A percentile compares a stretch with the other conserved stretches of the same genome.
Evolutionary conservation across 2,329 filamentous ascomycete genomes (phyloP).

Genomic region (Apiospora pterosperma): DNA sequence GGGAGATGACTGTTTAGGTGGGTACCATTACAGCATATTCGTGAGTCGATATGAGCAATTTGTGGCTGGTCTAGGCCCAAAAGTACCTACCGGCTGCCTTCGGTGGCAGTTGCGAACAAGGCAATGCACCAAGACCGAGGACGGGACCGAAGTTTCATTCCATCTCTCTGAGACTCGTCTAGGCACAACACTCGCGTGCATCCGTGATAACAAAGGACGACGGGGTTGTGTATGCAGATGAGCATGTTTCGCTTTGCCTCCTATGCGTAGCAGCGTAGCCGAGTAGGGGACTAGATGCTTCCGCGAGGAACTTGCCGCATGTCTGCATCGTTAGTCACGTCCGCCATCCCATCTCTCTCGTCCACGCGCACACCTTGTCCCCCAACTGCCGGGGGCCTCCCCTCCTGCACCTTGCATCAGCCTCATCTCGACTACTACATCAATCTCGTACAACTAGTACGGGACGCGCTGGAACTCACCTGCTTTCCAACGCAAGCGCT

Average conservation of each 20-base stretch:
- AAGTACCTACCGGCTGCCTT: not conserved
- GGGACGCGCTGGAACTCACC: not conserved
- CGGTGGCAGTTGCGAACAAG: not conserved
- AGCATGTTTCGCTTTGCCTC: no score
- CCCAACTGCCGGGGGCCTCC: no score
- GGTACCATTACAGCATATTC: not conserved
- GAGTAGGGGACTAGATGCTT: no score
- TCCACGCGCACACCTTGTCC: no score
- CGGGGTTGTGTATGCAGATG: no score
- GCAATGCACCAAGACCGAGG: not conserved
- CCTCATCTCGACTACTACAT: no score
- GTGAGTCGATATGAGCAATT: slow-evolving; percentile 42
- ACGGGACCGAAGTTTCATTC: not conserved
- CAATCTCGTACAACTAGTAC: no score
- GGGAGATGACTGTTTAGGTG: not conserved
- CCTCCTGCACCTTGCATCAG: no score
- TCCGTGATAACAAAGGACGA: not conserved
- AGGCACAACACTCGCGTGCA: not conserved
- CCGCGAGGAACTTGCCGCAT: no score
- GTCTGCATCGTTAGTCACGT: no score
- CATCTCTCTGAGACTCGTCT: not conserved
- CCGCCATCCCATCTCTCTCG: no score
- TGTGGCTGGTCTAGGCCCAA: slow-evolving; percentile 25
- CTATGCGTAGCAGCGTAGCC: no score
- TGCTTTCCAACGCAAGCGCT: slow-evolving; percentile 13